A percentile compares a stretch with the other conserved stretches of the same genome.
These are phyloP conservation scores for Ophiostoma novo-ulmi DNA, from an alignment of 2,329 filamentous ascomycete genomes.

Conservation along the genomic window DNA sequence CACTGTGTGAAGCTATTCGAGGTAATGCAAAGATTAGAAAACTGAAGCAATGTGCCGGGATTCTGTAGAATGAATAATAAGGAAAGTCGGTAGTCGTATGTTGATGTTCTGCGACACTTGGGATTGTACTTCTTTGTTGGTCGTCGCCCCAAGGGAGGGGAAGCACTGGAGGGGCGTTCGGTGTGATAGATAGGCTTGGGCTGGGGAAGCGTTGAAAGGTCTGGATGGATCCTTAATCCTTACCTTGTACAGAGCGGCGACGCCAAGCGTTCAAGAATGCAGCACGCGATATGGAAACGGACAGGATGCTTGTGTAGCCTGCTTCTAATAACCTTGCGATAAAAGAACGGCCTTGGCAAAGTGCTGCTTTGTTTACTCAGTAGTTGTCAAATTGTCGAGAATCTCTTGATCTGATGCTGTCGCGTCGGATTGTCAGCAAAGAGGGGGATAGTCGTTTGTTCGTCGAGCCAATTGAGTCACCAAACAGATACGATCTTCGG, in stretches of 20 bases:
- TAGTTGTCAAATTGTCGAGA: not conserved
- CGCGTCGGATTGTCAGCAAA: not conserved
- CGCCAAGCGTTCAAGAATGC: not conserved
- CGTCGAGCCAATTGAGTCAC: slow-evolving; percentile 17
- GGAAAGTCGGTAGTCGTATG: not conserved
- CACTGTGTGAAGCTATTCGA: not conserved
- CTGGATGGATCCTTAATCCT: slow-evolving; percentile 14
- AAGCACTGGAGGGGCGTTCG: slow-evolving; percentile 9
- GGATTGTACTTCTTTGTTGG: slow-evolving; percentile 9
- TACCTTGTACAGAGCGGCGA: slow-evolving; percentile 2
- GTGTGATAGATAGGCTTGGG: slow-evolving; percentile 3
- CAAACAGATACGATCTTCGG: slow-evolving; percentile 19
- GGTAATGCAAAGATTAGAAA: not conserved
- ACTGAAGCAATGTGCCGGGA: too few relatives aligned
- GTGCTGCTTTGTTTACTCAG: not conserved
- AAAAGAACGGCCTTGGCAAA: not conserved
- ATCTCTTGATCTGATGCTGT: slow-evolving; percentile 4
- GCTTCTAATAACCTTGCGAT: not conserved
- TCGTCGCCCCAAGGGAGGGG: slow-evolving; percentile 16
- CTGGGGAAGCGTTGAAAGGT: not conserved
- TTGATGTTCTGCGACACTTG: slow-evolving; percentile 3
- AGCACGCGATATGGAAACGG: slow-evolving; percentile 3
- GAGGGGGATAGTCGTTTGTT: not conserved
- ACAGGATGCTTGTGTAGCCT: not conserved
- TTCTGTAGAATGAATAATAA: not conserved